phyloP scores from a whole-genome alignment of 1,284 basidiomycete genomes.

The Ganoderma resinaceum region DNA sequence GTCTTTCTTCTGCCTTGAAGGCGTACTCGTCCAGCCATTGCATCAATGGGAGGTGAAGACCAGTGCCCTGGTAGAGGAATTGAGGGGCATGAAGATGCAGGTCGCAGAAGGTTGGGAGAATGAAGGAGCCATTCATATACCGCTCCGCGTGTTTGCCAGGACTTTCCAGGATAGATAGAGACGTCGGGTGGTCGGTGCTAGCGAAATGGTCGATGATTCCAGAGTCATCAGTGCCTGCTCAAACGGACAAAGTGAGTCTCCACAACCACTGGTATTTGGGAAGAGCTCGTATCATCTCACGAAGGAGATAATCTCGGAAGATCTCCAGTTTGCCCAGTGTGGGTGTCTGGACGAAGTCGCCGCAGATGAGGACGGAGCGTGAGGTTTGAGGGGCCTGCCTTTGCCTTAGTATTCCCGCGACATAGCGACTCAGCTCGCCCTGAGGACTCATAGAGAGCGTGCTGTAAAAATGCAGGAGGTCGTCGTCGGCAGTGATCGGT shows the following conservation, averaged over 20 bases:
- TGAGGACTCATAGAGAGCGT: background rate
- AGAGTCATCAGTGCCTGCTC: background rate
- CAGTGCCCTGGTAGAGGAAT: conserved; percentile 86
- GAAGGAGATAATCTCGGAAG: conserved; percentile 61
- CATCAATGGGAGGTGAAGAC: conserved; percentile 84
- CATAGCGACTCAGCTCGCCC: too few species aligned
- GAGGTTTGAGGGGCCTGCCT: background rate
- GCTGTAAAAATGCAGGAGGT: conserved; percentile 2
- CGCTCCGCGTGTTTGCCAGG: conserved; percentile 34
- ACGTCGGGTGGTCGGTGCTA: conserved; percentile 43
- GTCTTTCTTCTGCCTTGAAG: conserved; percentile 77
- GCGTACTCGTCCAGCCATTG: conserved; percentile 83
- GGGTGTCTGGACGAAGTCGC: conserved; percentile 66
- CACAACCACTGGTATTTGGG: conserved; percentile 7
- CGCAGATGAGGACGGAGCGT: conserved; percentile 43
- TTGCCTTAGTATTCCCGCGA: background rate
- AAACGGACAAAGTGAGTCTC: background rate
- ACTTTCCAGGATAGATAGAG: conserved; percentile 40
- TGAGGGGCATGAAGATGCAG: conserved; percentile 88
- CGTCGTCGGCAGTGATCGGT: background rate
- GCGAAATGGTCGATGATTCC: conserved; percentile 65
- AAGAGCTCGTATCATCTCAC: conserved; percentile 44
- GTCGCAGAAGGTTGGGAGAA: conserved; percentile 82
- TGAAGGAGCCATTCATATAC: conserved; percentile 64
- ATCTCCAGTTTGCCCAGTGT: conserved; percentile 58